Base-by-base conservation (phyloP, 257 asterid genomes). In the Solanum pimpinellifolium region DNA sequence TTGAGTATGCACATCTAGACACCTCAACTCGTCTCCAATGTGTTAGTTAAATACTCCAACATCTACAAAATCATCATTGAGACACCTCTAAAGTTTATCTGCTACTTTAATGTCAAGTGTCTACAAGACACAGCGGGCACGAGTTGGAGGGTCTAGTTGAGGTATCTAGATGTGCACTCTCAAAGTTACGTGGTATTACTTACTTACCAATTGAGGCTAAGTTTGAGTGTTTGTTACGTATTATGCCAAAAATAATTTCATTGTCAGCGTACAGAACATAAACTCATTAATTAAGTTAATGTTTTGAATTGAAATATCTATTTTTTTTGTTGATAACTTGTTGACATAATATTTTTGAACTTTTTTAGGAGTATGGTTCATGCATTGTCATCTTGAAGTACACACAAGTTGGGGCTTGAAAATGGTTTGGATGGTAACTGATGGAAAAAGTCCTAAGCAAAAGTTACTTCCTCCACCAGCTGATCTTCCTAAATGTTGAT, bases 351-450 rank as follows among this genome's bases (percentile, higher is more conserved):
- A 21, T 37, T 41, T 78, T 14, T 5, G 27, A 70, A 68, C 33
- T 60, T 44, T 18, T 72, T 39, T 77, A 93, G 94, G 95, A 60
- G 98, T 93, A 18, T 94, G 96, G 96, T 92, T 93, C 62, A 92
- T 93, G 98, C 96, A 92, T 52, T 94, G 98, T 88, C 96, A 93
- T 87, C 85, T 94, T 92, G 97, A 93, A 91, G 94, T 93, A 3
- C 96, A 94, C 84, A 93, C 95, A 44, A 92, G 95, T 78, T 94
- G 98, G 98, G 98, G 96, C 16, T 76, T 94, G 91, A 93, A 92
- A 80, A 94, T 93, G 95, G 94, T 94, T 31, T 94, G 96, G 96
- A 66, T 94, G 75, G 96, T 94, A 60, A 82, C 83, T 91, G 92
- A 93, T 59, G 98, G 98, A 73, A 87, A 73, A 76, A 85, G 88